phyloP scores from a whole-genome alignment of 2,329 filamentous ascomycete species.

The Pseudocercospora fuligena region DNA sequence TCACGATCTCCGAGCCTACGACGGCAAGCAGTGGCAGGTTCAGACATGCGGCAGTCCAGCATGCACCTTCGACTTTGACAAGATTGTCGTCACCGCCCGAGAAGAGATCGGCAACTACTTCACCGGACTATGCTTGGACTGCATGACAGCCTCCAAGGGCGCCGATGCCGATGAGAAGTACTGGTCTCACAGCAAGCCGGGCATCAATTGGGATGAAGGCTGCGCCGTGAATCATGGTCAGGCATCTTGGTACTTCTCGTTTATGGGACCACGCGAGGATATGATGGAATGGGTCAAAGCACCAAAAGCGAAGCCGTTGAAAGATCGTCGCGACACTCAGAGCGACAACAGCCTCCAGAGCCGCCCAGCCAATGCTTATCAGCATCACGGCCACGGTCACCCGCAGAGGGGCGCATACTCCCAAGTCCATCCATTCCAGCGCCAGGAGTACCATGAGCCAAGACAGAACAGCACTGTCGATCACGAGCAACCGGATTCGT shows the following conservation, averaged over 20 bases:
- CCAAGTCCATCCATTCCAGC: background rate
- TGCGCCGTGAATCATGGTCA: constrained; percentile 38
- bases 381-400: background rate
- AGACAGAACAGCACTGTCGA: too few species aligned
- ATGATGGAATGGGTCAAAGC: constrained; percentile 23
- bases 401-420: background rate
- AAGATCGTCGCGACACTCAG: background rate
- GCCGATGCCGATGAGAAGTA: constrained; percentile 31
- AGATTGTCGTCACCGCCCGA: constrained; percentile 12
- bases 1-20: constrained; percentile 3
- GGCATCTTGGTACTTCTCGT: constrained; percentile 40
- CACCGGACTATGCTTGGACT: constrained; percentile 41
- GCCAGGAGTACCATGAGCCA: background rate
- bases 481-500: background rate
- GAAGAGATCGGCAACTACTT: constrained; percentile 29
- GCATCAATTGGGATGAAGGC: constrained; percentile 34
- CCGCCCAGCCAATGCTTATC: background rate
- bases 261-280: constrained; percentile 28
- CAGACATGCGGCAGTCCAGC: constrained; percentile 13
- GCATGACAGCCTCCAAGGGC: constrained; percentile 34
- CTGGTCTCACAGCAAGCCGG: constrained; percentile 28
- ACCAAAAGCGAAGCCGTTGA: constrained; percentile 7
- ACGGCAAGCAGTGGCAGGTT: constrained; percentile 1
- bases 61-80: constrained; percentile 21
- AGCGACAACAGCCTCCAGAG: background rate